Conservation (phyloP, 2,329 filamentous ascomycete genomes). For the Dichotomopilus funicola region DNA sequence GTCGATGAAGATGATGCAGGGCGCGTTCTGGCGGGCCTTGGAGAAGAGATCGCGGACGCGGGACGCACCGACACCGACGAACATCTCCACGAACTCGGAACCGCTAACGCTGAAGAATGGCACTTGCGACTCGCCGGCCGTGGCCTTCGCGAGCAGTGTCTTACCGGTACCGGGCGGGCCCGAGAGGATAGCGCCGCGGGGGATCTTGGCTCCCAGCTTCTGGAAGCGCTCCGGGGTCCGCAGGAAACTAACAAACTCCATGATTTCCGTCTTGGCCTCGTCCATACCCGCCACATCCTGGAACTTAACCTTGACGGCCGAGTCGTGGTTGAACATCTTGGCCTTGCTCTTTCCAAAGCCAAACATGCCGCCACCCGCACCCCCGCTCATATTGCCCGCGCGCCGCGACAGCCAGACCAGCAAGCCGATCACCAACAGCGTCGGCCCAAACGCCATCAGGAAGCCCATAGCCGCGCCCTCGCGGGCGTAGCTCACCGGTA, state of each 20-base stretch:
- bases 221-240: constrained; percentile 91
- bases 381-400: constrained; percentile 60
- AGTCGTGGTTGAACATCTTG: constrained; percentile 96
- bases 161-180: constrained; percentile 99
- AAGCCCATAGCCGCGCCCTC: constrained; percentile 71
- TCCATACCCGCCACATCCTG: constrained; percentile 96
- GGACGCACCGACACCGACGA: constrained; percentile 95
- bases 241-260: constrained; percentile 98
- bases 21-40: constrained; percentile 89
- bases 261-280: constrained; percentile 95
- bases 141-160: constrained; percentile 93
- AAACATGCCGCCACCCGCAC: constrained; percentile 69
- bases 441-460: constrained; percentile 74
- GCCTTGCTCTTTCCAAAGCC: constrained; percentile 93
- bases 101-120: constrained; percentile 98
- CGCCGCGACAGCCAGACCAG: constrained; percentile 74
- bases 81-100: constrained; percentile 99
- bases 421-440: constrained; percentile 75
- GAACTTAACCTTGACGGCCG: constrained; percentile 94
- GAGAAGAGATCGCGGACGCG: constrained; percentile 91
- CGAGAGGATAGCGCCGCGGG: constrained; percentile 89
- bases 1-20: constrained; percentile 99
- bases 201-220: constrained; percentile 93
- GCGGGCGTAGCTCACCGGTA: constrained; percentile 80
- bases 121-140: constrained; percentile 91